Conservation (phyloP, 768 basidiomycete species). For the Lactifluus hygrophoroides region DNA sequence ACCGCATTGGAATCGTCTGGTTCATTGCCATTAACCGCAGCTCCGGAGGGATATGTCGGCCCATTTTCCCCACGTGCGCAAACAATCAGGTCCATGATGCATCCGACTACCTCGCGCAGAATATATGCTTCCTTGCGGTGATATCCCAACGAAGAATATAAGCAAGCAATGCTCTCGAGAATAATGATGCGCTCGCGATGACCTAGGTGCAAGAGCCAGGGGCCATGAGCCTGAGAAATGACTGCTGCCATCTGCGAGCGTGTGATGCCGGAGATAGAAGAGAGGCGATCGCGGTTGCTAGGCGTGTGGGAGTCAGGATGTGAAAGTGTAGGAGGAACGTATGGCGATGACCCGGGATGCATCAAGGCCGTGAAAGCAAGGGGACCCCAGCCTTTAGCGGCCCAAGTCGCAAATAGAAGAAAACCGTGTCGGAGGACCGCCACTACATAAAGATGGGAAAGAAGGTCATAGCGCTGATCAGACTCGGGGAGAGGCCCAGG, state of each 20-base stretch:
- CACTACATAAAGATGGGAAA: constrained; percentile 59
- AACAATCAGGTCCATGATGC: constrained; percentile 78
- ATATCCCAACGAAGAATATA: constrained; percentile 78
- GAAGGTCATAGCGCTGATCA: constrained; percentile 50
- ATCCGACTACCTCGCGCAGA: constrained; percentile 77
- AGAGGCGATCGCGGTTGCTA: constrained; percentile 53
- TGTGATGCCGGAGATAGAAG: constrained; percentile 58
- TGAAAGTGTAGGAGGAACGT: constrained; percentile 50
- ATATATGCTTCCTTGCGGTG: constrained; percentile 82
- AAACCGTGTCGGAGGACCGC: constrained; percentile 64
- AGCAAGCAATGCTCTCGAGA: constrained; percentile 59
- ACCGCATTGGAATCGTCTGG: constrained; percentile 44
- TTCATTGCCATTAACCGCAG: constrained; percentile 33
- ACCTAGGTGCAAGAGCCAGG: constrained; percentile 78
- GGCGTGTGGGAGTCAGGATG: constrained; percentile 32
- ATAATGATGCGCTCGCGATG: constrained; percentile 65
- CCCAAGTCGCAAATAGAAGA: constrained; percentile 72
- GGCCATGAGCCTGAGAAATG: constrained; percentile 72
- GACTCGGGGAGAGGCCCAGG: constrained; percentile 36
- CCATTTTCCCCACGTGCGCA: constrained; percentile 66
- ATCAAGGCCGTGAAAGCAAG: constrained; percentile 70
- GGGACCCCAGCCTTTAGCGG: constrained; percentile 82
- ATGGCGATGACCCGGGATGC: constrained; percentile 50
- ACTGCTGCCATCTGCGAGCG: constrained; percentile 57
- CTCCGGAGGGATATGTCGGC: constrained; percentile 35